phyloP scores from a whole-genome alignment of 805 yeast species.

The Schwanniomyces occidentalis region DNA sequence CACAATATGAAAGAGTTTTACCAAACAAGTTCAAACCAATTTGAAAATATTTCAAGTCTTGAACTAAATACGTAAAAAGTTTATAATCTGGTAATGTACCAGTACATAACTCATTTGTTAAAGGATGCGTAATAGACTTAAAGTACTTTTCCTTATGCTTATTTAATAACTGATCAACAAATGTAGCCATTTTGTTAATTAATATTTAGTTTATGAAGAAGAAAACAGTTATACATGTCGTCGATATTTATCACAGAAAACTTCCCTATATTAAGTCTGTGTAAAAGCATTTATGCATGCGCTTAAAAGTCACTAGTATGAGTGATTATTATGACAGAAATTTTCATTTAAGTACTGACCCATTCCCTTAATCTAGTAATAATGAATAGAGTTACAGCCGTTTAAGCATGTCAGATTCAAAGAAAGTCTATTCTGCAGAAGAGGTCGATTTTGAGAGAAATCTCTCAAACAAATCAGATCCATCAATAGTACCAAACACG shows the following conservation, averaged over 20 bases:
- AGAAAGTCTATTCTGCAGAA: too few species aligned
- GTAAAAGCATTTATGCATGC: too few species aligned
- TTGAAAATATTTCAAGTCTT: conserved; percentile 51
- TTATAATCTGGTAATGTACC: conserved; percentile 46
- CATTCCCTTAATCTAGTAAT: too few species aligned
- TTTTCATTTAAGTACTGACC: too few species aligned
- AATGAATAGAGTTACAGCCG: too few species aligned
- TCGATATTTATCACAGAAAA: too few species aligned
- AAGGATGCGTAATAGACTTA: conserved; percentile 36
- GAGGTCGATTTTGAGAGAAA: too few species aligned
- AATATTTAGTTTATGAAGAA: background rate
- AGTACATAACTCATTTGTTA: conserved; percentile 46
- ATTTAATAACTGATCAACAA: conserved; percentile 12
- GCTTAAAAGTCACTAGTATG: conserved; percentile 1
- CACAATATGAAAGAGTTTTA: conserved; percentile 45
- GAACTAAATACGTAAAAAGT: conserved; percentile 46
- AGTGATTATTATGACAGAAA: conserved; percentile 3
- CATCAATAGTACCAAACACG: too few species aligned
- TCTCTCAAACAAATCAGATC: too few species aligned
- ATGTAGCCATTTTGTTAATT: conserved; percentile 4
- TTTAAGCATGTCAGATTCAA: too few species aligned
- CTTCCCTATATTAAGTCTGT: too few species aligned
- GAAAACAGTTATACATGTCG: too few species aligned
- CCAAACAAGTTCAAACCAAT: conserved; percentile 44
- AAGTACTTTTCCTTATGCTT: conserved; percentile 18